Base-by-base conservation (phyloP, 2,329 filamentous ascomycete species). In the Ceratocystiopsis sp. region DNA sequence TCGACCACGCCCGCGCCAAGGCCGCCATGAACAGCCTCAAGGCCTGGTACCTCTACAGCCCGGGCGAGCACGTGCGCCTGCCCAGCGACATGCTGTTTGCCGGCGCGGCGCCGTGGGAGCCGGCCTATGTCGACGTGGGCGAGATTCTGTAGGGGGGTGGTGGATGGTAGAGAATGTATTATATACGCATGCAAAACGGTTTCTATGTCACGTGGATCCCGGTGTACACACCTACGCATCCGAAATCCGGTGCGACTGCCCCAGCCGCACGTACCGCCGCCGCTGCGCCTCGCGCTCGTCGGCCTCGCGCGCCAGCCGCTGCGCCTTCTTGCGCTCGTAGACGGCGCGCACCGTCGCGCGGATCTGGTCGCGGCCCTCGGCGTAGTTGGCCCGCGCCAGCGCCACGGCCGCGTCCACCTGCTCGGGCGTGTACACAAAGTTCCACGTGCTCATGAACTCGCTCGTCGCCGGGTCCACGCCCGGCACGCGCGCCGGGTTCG, bases 401-500 rank as follows among this genome's bases (percentile, higher is more conserved):
- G 72, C 69, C 2, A 94, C 80, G 0, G 93, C 85, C 21, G 75
- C 73, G 52, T 96, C 87, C 42, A 98, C 78, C 59, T 98, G 80
- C 45, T 91, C 79, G 0, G 86, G 80, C 2, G 83, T 93, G 59
- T 96, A 98, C 29, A 95, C 78, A 57, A 96, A 96, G 57, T 98
- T 98, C 91, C 91, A 98, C 0, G 91, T 98, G 51, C 78, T 84
- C 66, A 96, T 76, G 60, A 86, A 96, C 47, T 94, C 85, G 42
- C 75, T 82, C 3, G 72, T 74, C 19, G 78, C 77, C 0, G 91
- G 91, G 51, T 94, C 81, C n/a, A 96, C 80, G 37, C 75, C 82
- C 0, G 78, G 72, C 0, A 85, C 80, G 47, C 80, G 80, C 4
- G 17, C 29, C 0, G 79, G 71, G 57, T 98, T 96, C 25, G 80